Percentiles rank a stretch among this genome's conserved stretches.
Evolutionary conservation across 768 basidiomycete genomes (phyloP).

Genomic region (Gymnopilus dilepis): DNA sequence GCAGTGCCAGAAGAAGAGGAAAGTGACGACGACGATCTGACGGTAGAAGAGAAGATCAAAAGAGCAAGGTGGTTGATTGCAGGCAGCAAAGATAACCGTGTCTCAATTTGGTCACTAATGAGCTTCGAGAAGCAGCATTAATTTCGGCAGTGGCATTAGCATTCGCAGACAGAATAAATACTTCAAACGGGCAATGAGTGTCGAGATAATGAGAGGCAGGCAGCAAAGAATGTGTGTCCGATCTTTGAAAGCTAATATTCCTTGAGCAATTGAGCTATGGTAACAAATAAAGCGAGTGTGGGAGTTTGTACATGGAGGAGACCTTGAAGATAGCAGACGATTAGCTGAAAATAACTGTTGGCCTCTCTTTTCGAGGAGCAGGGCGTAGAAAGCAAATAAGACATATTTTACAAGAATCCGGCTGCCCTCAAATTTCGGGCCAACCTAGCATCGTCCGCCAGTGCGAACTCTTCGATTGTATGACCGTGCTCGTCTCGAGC

Average conservation of each 20-base stretch:
- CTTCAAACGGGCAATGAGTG: not conserved
- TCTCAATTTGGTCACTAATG: slow-evolving; percentile 75
- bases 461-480: slow-evolving; percentile 29
- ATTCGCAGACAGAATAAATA: not conserved
- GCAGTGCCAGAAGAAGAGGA: slow-evolving; percentile 42
- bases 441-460: slow-evolving; percentile 49
- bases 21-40: slow-evolving; percentile 58
- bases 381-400: not conserved
- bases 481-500: slow-evolving; percentile 31
- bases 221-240: not conserved
- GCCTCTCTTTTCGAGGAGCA: not conserved
- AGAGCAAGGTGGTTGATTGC: slow-evolving; percentile 66
- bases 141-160: not conserved
- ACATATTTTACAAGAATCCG: slow-evolving; percentile 50
- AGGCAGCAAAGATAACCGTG: slow-evolving; percentile 70
- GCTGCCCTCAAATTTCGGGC: slow-evolving; percentile 56
- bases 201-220: not conserved
- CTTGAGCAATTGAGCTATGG: not conserved
- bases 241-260: not conserved
- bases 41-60: slow-evolving; percentile 45
- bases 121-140: slow-evolving; percentile 44
- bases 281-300: slow-evolving; percentile 11
- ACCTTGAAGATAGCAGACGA: slow-evolving; percentile 10
- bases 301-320: slow-evolving; percentile 9
- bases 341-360: slow-evolving; percentile 4